Percentiles rank a stretch among this genome's conserved stretches.
phyloP scores from a whole-genome alignment of 2,329 filamentous ascomycete genomes.

The Clarireedia monteithiana region DNA sequence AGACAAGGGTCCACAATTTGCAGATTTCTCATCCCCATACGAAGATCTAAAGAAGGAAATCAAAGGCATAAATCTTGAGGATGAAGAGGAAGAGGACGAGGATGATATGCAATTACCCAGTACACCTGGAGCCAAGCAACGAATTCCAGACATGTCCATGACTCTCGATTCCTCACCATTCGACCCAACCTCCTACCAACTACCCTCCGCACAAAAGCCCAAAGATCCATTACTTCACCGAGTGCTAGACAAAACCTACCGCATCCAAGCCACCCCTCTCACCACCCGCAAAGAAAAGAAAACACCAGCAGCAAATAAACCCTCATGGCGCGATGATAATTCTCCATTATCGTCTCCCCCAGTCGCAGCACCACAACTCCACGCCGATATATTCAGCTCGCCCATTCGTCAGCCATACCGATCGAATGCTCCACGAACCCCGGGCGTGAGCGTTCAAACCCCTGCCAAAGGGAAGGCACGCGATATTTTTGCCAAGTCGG shows the following conservation, averaged over 20 bases:
- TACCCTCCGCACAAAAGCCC: constrained; percentile 24
- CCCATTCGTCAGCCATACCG: constrained; percentile 44
- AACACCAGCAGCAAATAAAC: constrained; percentile 25
- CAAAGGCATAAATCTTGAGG: constrained; percentile 32
- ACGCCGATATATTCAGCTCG: constrained; percentile 78
- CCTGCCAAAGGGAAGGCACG: constrained; percentile 48
- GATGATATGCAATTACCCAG: constrained; percentile 32
- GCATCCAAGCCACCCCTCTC: constrained; percentile 84
- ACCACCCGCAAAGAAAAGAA: constrained; percentile 29
- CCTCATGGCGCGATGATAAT: constrained; percentile 25
- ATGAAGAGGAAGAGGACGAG: constrained; percentile 32
- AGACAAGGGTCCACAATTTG: constrained; percentile 42
- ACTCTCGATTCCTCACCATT: constrained; percentile 53
- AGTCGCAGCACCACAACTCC: constrained; percentile 71
- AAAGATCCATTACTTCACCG: constrained; percentile 81
- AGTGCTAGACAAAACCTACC: constrained; percentile 92
- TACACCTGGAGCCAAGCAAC: constrained; percentile 33
- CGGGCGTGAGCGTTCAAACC: constrained; percentile 80
- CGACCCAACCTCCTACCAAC: constrained; percentile 38
- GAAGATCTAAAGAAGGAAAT: constrained; percentile 65
- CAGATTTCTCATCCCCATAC: constrained; percentile 68
- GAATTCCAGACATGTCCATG: constrained; percentile 55
- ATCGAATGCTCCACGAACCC: constrained; percentile 50
- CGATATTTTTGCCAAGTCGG: constrained; percentile 37
- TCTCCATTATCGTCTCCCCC: constrained; percentile 61